phyloP scores from a whole-genome alignment of 1,284 basidiomycete genomes.

The Ceraceosorus guamensis region DNA sequence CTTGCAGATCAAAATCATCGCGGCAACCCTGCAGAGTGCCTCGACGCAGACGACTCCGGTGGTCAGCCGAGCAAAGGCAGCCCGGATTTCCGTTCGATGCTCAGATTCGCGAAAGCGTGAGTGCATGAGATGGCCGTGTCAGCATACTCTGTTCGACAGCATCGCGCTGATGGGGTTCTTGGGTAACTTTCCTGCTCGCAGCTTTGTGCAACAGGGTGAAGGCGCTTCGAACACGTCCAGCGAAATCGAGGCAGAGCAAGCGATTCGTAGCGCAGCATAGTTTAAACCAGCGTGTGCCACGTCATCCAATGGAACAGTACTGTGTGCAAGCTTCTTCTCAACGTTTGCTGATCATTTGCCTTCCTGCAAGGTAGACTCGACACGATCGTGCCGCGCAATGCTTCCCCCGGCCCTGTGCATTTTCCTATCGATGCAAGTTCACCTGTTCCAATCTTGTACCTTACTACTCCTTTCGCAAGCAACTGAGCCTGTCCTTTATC shows the following conservation, averaged over 20 bases:
- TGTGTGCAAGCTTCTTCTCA: too few species aligned
- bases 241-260: not conserved
- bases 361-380: too few species aligned
- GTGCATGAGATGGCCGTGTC: conserved; percentile 7
- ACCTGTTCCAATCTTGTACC: too few species aligned
- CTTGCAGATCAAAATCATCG: not conserved
- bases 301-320: too few species aligned
- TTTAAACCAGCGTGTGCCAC: too few species aligned
- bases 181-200: not conserved
- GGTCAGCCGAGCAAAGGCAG: conserved; percentile 10
- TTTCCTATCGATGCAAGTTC: too few species aligned
- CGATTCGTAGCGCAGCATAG: too few species aligned
- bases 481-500: too few species aligned
- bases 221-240: not conserved
- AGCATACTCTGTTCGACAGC: not conserved
- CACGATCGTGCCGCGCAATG: too few species aligned
- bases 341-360: too few species aligned
- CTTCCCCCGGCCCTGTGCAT: too few species aligned
- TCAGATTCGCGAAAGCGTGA: conserved; percentile 33
- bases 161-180: not conserved
- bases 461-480: too few species aligned
- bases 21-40: not conserved
- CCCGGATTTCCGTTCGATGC: conserved; percentile 31
- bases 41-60: not conserved
- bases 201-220: not conserved